Evolutionary conservation across 106 monocot species (phyloP).

Genomic region (Phalaenopsis aphrodite): DNA sequence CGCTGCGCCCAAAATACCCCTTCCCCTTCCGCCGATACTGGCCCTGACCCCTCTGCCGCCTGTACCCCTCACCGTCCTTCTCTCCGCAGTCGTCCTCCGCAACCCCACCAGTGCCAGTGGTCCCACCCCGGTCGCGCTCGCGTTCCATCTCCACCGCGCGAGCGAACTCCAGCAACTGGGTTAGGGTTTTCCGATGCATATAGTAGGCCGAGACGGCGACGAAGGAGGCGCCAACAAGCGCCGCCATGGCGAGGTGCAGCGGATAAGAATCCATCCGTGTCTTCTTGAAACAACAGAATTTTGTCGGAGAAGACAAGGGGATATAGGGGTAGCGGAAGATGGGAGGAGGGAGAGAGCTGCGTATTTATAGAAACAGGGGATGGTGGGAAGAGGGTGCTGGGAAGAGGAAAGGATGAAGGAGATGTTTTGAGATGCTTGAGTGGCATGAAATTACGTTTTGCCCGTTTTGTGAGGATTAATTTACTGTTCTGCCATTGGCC

Average conservation of each 20-base stretch:
- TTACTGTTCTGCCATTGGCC: too few species aligned
- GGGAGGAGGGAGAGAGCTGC: neutral
- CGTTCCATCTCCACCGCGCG: slow-evolving; percentile 28
- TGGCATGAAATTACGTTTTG: too few species aligned
- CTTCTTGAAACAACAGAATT: neutral
- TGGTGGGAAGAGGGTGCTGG: neutral
- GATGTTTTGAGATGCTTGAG: too few species aligned
- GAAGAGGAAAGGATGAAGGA: neutral
- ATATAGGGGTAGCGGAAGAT: too few species aligned
- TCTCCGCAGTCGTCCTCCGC: neutral
- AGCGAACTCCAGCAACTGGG: slow-evolving; percentile 56
- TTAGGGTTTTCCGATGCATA: slow-evolving; percentile 73
- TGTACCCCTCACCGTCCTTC: neutral
- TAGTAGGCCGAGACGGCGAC: slow-evolving; percentile 82
- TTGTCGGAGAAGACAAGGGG: neutral
- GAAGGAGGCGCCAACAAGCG: slow-evolving; percentile 72
- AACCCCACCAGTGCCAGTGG: neutral
- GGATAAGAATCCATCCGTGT: slow-evolving; percentile 43
- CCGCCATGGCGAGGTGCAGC: slow-evolving; percentile 78
- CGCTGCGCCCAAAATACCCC: slow-evolving; percentile 28
- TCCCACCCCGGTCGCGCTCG: slow-evolving; percentile 6
- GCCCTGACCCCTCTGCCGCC: neutral
- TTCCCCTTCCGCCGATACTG: slow-evolving; percentile 17
- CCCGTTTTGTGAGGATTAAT: too few species aligned
- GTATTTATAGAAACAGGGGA: slow-evolving; percentile 5